phyloP scores from a whole-genome alignment of 805 yeast genomes.

The Teunomyces atbi region DNA sequence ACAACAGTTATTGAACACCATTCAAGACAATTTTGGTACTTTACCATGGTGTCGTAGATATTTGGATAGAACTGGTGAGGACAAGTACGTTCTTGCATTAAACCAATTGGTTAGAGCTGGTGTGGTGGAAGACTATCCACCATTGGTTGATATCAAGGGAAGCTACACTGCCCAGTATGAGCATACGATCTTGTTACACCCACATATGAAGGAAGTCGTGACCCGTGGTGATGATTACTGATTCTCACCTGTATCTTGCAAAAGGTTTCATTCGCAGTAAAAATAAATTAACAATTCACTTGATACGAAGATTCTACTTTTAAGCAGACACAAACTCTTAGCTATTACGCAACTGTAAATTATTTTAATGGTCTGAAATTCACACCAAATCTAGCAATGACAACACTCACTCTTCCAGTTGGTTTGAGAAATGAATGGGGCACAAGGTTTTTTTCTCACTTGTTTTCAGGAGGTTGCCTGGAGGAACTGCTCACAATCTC shows the following conservation, averaged over 20 bases:
- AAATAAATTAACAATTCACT: not conserved
- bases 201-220: constrained; percentile 90
- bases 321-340: too few relatives aligned
- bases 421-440: not conserved
- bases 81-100: constrained; percentile 83
- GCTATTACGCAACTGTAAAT: too few relatives aligned
- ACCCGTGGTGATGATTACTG: constrained; percentile 93
- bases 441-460: not conserved
- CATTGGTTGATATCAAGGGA: constrained; percentile 79
- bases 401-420: too few relatives aligned
- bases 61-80: constrained; percentile 87
- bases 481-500: not conserved
- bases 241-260: not conserved
- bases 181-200: constrained; percentile 88
- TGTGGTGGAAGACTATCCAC: constrained; percentile 91
- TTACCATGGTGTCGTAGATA: constrained; percentile 96
- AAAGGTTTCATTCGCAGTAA: not conserved
- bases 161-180: constrained; percentile 95
- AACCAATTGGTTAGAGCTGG: constrained; percentile 84
- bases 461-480: not conserved
- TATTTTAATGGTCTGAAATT: too few relatives aligned
- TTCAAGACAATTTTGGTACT: constrained; percentile 85
- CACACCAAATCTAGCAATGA: too few relatives aligned
- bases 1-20: constrained; percentile 62
- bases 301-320: too few relatives aligned